These are phyloP conservation scores for Maudiozyma bulderi DNA, from an alignment of 805 yeast genomes.

Conservation along the genomic window DNA sequence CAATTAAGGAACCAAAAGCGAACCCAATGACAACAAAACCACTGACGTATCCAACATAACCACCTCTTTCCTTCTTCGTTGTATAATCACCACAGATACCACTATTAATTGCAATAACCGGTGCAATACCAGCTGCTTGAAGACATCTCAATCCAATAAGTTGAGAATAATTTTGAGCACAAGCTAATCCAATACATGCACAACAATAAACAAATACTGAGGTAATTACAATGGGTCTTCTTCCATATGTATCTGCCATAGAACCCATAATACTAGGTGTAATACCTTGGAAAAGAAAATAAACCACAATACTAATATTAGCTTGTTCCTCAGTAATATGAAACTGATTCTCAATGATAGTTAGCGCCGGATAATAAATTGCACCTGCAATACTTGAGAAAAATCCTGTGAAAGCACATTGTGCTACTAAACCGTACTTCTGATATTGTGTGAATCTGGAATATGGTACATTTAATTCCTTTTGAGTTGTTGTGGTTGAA, in stretches of 20 bases:
- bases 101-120: conserved; percentile 58
- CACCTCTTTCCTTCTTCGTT: conserved; percentile 56
- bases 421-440: conserved; percentile 32
- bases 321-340: conserved; percentile 45
- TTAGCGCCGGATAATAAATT: conserved; percentile 71
- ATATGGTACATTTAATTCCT: conserved; percentile 22
- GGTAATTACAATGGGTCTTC: conserved; percentile 54
- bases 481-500: too few relatives aligned
- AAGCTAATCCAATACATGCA: conserved; percentile 59
- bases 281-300: conserved; percentile 65
- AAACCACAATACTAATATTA: conserved; percentile 70
- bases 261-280: conserved; percentile 62
- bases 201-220: conserved; percentile 48
- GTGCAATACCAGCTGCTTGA: conserved; percentile 70
- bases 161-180: conserved; percentile 45
- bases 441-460: conserved; percentile 38
- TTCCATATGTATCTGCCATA: conserved; percentile 60
- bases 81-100: conserved; percentile 72
- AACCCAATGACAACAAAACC: conserved; percentile 68
- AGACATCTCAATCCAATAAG: conserved; percentile 57
- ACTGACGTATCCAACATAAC: conserved; percentile 53
- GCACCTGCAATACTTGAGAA: conserved; percentile 69
- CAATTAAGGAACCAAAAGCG: conserved; percentile 68
- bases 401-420: conserved; percentile 40
- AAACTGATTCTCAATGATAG: conserved; percentile 46